These are phyloP conservation scores for Conticribra guillardii DNA, from an alignment of 108 stramenopile genomes.

Conservation along the genomic window DNA sequence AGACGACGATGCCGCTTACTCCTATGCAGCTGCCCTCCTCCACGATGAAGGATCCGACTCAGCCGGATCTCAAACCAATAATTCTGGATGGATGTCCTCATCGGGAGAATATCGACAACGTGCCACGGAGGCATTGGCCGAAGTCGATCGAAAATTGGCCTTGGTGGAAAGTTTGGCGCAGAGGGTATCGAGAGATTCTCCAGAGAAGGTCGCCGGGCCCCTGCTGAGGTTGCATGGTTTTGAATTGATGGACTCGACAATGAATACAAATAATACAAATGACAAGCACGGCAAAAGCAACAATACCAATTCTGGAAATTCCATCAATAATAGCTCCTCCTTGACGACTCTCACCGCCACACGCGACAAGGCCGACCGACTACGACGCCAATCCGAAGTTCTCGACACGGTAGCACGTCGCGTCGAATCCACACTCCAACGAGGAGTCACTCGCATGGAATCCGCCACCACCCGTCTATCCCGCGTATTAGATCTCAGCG, in stretches of 20 bases:
- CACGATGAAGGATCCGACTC: conserved; percentile 27
- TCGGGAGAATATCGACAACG: conserved; percentile 50
- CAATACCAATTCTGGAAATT: too few relatives aligned
- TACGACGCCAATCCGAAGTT: conserved; percentile 73
- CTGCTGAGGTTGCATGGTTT: conserved; percentile 77
- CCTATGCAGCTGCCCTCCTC: conserved; percentile 76
- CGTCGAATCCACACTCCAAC: conserved; percentile 67
- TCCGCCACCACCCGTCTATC: conserved; percentile 68
- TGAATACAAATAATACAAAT: too few relatives aligned
- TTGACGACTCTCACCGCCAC: conserved; percentile 40
- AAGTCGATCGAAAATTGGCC: conserved; percentile 80
- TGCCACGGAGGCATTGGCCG: conserved; percentile 75
- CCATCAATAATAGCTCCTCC: too few relatives aligned
- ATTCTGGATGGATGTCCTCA: conserved; percentile 39
- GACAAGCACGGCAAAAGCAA: too few relatives aligned
- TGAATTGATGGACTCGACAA: conserved; percentile 19
- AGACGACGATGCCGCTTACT: conserved; percentile 56
- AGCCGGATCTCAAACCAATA: neutral
- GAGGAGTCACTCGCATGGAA: conserved; percentile 77
- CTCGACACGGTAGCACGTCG: conserved; percentile 66
- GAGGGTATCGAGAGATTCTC: conserved; percentile 69
- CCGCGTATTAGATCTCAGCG: conserved; percentile 69
- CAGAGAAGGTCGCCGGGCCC: conserved; percentile 80
- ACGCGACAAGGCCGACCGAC: conserved; percentile 70
- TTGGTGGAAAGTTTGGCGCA: conserved; percentile 81